Evolutionary conservation across 495 filamentous ascomycete species (phyloP).

Genomic region (Lasiosphaeria hispida): DNA sequence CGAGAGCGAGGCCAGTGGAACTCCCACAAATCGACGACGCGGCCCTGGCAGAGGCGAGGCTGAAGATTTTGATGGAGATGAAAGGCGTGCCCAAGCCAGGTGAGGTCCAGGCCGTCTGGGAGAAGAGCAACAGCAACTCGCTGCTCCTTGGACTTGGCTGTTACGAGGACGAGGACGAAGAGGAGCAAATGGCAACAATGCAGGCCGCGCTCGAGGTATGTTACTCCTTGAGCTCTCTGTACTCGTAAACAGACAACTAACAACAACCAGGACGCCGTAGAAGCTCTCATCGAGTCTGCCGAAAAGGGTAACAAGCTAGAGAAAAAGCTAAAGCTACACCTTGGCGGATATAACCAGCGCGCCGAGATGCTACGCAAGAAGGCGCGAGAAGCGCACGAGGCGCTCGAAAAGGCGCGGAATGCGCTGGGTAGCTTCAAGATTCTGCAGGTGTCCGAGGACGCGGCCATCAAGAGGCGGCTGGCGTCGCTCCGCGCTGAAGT

Average conservation of each 20-base stretch:
- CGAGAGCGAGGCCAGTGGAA: conserved; percentile 57
- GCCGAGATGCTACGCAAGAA: conserved; percentile 78
- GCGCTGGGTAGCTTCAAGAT: conserved; percentile 75
- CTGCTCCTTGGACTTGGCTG: conserved; percentile 71
- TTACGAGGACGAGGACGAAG: conserved; percentile 72
- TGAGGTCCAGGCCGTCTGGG: conserved; percentile 68
- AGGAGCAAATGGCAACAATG: conserved; percentile 60
- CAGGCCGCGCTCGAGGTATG: conserved; percentile 64
- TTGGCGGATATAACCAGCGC: conserved; percentile 88
- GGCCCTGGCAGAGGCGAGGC: conserved; percentile 67
- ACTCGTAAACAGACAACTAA: conserved; percentile 11
- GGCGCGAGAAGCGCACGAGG: conserved; percentile 74
- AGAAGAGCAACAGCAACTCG: conserved; percentile 55
- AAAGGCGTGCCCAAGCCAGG: conserved; percentile 55
- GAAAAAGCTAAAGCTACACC: conserved; percentile 85
- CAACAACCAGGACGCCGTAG: conserved; percentile 63
- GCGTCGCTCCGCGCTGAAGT: conserved; percentile 81
- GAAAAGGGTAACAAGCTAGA: conserved; percentile 81
- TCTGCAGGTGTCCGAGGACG: conserved; percentile 73
- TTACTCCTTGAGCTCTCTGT: conserved; percentile 4
- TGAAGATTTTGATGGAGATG: conserved; percentile 72
- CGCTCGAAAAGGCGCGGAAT: conserved; percentile 66
- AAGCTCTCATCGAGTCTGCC: conserved; percentile 66
- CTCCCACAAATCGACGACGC: conserved; percentile 69
- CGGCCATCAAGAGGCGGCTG: conserved; percentile 67